Evolutionary conservation across 495 filamentous ascomycete species (phyloP), one percentile per base, ranked within the genome.

Genomic region (Hypoxylon intermedium): DNA sequence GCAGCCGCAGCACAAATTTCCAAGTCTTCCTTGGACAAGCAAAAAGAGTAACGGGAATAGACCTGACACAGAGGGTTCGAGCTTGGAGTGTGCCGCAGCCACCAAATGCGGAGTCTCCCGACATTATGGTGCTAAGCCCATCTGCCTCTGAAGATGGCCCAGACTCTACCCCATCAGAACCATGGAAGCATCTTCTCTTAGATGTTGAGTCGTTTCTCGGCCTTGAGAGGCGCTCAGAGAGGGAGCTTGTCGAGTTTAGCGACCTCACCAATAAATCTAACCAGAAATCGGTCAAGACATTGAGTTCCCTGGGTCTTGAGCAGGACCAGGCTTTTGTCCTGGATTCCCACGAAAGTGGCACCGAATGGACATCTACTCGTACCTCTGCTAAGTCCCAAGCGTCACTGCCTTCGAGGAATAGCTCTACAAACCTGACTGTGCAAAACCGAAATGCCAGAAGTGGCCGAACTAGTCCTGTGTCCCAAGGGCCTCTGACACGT

Each of bases 251-350:
- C 19, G 78, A 84, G 6, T 74, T 81, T 3, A 82, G 83, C 13
- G 94, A 98, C 72, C 79, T 87, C 37, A 94, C 89, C 1, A 76
- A 77, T 53, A 92, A 93, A 9, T 93, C 92, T 73, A 93, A 96
- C 60, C 87, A 89, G 19, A 64, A 61, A 37, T 63, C 68, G 1
- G 19, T 15, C 5, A 67, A 68, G 13, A 68, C 68, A 12, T 46
- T 71, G 3, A 50, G 50, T 38, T 68, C 26, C 40, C 58, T 71
- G 34, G 64, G 68, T 9, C 72, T 67, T 9, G 65, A 67, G 11
- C 74, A 73, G 20, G 72, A 74, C 15, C 76, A 74, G 52, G 65
- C 74, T 21, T 72, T 79, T 12, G 70, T 75, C 21, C 24, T 72
- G 38, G 73, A 74, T 12, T 55, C 55, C 34, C 58, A 71, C 26